Percentiles rank a stretch among this genome's conserved stretches.
Conservation (phyloP, 139 green algal genomes). For the Deuterostichococcus epilithicus region DNA sequence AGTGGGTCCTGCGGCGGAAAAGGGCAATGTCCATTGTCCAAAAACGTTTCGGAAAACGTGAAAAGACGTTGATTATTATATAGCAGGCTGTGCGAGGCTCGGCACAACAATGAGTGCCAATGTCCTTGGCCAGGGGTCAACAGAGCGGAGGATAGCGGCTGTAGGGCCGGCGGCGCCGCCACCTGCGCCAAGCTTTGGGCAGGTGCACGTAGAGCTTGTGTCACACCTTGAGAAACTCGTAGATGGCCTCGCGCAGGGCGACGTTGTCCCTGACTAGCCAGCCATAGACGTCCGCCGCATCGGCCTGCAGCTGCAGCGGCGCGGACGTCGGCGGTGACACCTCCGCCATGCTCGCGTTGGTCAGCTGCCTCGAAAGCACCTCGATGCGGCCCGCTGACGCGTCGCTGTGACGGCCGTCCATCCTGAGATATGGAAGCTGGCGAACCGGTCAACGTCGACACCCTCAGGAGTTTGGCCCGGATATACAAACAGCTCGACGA, state of each 20-base stretch:
- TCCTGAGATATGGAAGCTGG: too few species aligned
- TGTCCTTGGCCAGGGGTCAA: neutral
- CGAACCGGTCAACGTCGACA: neutral
- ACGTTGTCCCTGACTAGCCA: slow-evolving; percentile 64
- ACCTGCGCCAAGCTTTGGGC: too few species aligned
- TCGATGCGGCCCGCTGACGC: slow-evolving; percentile 16
- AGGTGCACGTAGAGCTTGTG: too few species aligned
- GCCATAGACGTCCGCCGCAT: slow-evolving; percentile 26
- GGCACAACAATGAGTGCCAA: neutral
- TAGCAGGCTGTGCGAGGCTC: neutral
- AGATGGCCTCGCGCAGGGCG: slow-evolving; percentile 56
- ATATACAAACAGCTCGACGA: too few species aligned
- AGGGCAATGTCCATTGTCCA: too few species aligned
- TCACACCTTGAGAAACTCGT: slow-evolving; percentile 73
- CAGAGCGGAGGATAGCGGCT: too few species aligned
- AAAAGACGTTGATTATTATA: neutral
- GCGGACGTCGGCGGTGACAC: neutral
- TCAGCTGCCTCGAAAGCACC: slow-evolving; percentile 41
- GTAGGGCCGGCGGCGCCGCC: too few species aligned
- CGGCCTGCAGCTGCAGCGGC: neutral
- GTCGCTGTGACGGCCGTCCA: neutral
- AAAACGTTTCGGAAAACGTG: neutral
- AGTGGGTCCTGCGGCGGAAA: slow-evolving; percentile 64
- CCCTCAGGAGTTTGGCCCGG: too few species aligned
- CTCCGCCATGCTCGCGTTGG: slow-evolving; percentile 11